These are phyloP conservation scores for Suillus hirtellus DNA, from an alignment of 768 basidiomycete genomes.

Conservation along the genomic window DNA sequence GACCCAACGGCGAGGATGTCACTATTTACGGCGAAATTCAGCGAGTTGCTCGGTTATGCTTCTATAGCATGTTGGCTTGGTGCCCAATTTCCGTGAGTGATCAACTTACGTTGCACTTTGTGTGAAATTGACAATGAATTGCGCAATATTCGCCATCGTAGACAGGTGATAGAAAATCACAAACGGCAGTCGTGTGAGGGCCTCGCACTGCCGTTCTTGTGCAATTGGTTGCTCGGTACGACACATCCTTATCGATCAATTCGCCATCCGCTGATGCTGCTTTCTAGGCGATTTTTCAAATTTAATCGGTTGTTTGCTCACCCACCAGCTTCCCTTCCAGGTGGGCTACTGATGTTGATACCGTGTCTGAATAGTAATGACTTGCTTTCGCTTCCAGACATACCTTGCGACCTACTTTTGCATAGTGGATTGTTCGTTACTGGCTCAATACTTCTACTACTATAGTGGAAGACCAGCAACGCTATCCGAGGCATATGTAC, in stretches of 20 bases:
- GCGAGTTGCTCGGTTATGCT: conserved; percentile 66
- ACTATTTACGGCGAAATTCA: conserved; percentile 36
- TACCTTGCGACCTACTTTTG: conserved; percentile 93
- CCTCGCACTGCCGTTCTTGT: conserved; percentile 88
- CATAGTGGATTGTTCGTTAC: conserved; percentile 71
- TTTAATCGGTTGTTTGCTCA: conserved; percentile 87
- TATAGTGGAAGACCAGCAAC: conserved; percentile 48
- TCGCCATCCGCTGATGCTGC: not conserved
- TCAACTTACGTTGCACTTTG: conserved; percentile 8
- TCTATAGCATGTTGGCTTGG: conserved; percentile 83
- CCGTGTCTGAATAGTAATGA: conserved; percentile 15
- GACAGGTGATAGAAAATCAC: conserved; percentile 83
- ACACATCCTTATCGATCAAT: conserved; percentile 12
- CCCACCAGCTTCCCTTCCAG: conserved; percentile 93
- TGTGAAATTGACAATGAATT: conserved; percentile 12
- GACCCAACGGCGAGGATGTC: conserved; percentile 21
- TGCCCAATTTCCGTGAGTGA: conserved; percentile 84
- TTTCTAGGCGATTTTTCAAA: conserved; percentile 85
- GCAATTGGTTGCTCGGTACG: conserved; percentile 90
- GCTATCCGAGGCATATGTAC: conserved; percentile 36
- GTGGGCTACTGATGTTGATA: conserved; percentile 41
- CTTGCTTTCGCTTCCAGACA: conserved; percentile 48
- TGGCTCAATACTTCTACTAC: conserved; percentile 85
- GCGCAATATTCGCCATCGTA: conserved; percentile 30
- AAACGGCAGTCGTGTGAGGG: conserved; percentile 80